Conservation (phyloP, 192 early-diverging fungal species). For the Dimargaris xerosporica region DNA sequence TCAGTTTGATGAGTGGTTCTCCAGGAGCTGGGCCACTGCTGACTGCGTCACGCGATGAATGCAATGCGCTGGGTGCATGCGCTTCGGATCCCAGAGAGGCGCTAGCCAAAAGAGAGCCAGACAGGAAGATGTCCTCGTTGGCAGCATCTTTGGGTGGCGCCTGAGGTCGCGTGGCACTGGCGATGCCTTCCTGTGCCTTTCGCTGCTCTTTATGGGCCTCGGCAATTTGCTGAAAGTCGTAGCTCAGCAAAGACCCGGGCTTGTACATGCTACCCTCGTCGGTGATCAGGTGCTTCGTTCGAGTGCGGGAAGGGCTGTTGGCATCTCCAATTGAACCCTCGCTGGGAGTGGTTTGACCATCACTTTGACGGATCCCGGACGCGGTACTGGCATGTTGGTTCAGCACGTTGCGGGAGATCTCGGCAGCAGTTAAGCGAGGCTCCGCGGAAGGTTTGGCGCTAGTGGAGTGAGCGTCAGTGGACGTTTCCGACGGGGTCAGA, state of each 20-base stretch:
- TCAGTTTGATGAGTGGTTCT: not conserved
- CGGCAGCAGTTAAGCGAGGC: not conserved
- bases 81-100: too few species aligned
- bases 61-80: not conserved
- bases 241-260: constrained; percentile 9
- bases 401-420: not conserved
- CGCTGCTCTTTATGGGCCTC: constrained; percentile 11
- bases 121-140: constrained; percentile 1
- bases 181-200: not conserved
- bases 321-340: not conserved
- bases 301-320: not conserved
- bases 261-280: not conserved
- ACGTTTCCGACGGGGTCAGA: not conserved
- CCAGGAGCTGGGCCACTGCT: not conserved
- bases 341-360: not conserved
- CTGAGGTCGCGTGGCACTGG: not conserved
- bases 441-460: not conserved
- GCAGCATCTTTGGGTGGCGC: not conserved
- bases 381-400: not conserved
- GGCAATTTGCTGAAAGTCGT: constrained; percentile 12
- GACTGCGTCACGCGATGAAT: not conserved
- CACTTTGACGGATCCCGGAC: not conserved
- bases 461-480: not conserved
- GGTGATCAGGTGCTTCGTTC: too few species aligned
- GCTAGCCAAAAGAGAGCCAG: not conserved